Conservation (phyloP, 306 rosid genomes). For the Cicer arietinum region DNA sequence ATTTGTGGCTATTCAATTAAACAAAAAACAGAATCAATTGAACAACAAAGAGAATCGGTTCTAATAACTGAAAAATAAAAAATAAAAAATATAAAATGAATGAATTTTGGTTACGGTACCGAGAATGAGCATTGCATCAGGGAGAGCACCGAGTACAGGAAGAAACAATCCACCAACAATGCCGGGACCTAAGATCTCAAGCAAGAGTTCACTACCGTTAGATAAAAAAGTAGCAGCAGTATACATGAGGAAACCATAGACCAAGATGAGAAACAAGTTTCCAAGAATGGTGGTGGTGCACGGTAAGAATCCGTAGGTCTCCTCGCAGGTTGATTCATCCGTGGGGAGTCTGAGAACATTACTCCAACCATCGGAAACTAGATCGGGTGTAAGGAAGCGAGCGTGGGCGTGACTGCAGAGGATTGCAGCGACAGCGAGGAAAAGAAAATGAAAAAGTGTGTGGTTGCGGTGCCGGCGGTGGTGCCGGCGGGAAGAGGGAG, state of each 20-base stretch:
- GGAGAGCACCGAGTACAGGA: conserved; percentile 69
- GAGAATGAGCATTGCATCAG: conserved; percentile 65
- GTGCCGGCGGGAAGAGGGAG: neutral
- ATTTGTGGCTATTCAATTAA: no score
- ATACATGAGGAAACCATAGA: conserved; percentile 82
- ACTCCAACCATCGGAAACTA: conserved; percentile 57
- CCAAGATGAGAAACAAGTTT: conserved; percentile 68
- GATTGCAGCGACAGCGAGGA: conserved; percentile 30
- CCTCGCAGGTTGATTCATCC: conserved; percentile 67
- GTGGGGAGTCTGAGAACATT: conserved; percentile 21
- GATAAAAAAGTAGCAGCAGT: conserved; percentile 77
- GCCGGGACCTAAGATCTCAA: conserved; percentile 95
- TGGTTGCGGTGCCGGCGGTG: neutral
- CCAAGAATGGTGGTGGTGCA: conserved; percentile 63
- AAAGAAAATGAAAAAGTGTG: conserved; percentile 42
- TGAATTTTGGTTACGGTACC: conserved; percentile 35
- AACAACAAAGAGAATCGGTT: no score
- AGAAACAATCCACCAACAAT: conserved; percentile 91
- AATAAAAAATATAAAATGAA: neutral
- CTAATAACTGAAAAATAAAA: no score
- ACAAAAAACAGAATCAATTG: no score
- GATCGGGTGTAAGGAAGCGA: conserved; percentile 50
- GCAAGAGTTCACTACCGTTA: conserved; percentile 79
- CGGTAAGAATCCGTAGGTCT: conserved; percentile 86
- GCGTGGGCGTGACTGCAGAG: conserved; percentile 55